Percentiles rank a stretch among this genome's conserved stretches.
These are phyloP conservation scores for Zasmidium angulare DNA, from an alignment of 2,329 filamentous ascomycete genomes.

Conservation along the genomic window DNA sequence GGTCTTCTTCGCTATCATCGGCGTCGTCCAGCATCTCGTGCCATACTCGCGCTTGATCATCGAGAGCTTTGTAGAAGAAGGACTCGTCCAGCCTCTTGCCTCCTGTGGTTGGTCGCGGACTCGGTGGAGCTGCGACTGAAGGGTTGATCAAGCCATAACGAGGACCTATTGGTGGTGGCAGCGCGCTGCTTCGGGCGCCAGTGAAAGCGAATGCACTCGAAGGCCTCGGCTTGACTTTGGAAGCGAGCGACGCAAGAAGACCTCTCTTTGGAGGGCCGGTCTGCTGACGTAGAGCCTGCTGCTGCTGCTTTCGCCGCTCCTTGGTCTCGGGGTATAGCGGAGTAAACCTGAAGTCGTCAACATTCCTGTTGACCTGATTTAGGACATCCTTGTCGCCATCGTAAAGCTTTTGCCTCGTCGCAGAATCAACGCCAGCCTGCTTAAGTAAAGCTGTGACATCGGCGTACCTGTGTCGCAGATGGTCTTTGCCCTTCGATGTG, in stretches of 20 bases:
- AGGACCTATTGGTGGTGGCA: background rate
- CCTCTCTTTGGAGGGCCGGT: background rate
- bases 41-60: background rate
- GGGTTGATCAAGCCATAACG: background rate
- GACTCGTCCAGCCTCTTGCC: slow-evolving; percentile 20
- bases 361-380: background rate
- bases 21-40: slow-evolving; percentile 3
- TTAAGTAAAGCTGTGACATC: background rate
- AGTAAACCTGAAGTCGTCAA: background rate
- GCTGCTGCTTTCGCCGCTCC: background rate
- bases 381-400: background rate
- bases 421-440: background rate
- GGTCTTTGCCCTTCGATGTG: background rate
- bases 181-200: background rate
- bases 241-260: background rate
- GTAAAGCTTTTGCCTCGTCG: background rate
- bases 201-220: background rate
- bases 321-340: background rate
- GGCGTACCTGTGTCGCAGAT: background rate
- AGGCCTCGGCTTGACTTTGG: background rate
- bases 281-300: background rate
- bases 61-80: slow-evolving; percentile 5
- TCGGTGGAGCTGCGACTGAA: background rate
- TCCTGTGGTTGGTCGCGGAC: slow-evolving; percentile 5
- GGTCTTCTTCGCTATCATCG: slow-evolving; percentile 1